These are phyloP conservation scores for Zoysia japonica DNA, from an alignment of 176 grass and related monocot species.

Conservation along the genomic window DNA sequence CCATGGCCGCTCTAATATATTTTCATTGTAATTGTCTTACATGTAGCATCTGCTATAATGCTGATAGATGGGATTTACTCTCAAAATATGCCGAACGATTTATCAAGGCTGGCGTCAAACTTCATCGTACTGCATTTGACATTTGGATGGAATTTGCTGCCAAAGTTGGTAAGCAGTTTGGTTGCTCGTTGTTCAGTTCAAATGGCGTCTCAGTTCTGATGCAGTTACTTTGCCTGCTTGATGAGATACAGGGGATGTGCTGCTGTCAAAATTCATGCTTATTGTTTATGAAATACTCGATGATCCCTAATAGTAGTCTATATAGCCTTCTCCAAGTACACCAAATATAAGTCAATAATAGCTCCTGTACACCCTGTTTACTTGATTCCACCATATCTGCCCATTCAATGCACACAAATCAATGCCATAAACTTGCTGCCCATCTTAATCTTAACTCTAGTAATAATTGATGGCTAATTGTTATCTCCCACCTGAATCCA, in stretches of 20 bases:
- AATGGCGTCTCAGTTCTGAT: neutral
- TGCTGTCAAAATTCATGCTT: constrained; percentile 12
- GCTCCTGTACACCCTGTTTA: neutral
- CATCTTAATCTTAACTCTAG: neutral
- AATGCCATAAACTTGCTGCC: neutral
- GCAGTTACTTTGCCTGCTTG: neutral
- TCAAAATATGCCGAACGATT: constrained; percentile 70
- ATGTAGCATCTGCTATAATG: constrained; percentile 85
- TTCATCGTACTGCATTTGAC: constrained; percentile 75
- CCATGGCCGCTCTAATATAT: neutral
- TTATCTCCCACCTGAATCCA: neutral
- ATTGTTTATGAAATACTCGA: constrained; percentile 1
- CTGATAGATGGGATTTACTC: constrained; percentile 80
- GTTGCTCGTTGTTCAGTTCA: neutral
- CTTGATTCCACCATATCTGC: neutral
- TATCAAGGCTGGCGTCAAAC: constrained; percentile 77
- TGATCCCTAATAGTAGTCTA: neutral
- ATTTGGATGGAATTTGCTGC: constrained; percentile 96
- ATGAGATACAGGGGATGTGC: neutral
- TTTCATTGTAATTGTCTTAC: constrained; percentile 22
- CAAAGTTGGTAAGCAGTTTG: constrained; percentile 69
- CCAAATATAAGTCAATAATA: neutral
- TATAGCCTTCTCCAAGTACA: neutral
- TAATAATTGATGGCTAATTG: neutral
- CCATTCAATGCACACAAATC: neutral